A percentile compares a stretch with the other conserved stretches of the same genome.
Conservation (phyloP, 352 stramenopile genomes). For the Phytophthora uliginosa region DNA sequence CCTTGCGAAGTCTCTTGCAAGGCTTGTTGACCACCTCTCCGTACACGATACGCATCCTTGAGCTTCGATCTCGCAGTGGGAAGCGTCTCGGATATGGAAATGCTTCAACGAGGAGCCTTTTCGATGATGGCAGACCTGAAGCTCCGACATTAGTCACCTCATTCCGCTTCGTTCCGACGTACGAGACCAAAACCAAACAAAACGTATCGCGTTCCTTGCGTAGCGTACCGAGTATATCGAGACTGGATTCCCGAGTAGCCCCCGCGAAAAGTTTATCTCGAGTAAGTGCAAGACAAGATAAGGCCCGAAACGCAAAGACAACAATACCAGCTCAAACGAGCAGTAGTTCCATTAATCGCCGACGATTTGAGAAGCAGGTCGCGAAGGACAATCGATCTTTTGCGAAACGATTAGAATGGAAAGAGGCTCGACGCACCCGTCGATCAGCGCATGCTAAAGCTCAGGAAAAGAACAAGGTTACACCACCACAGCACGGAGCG, state of each 20-base stretch:
- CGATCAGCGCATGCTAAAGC: constrained; percentile 43
- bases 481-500: constrained; percentile 49
- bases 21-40: constrained; percentile 38
- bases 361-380: constrained; percentile 63
- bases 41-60: constrained; percentile 38
- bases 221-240: constrained; percentile 8
- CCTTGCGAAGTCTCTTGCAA: constrained; percentile 48
- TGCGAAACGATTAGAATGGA: constrained; percentile 59
- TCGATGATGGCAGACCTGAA: constrained; percentile 19
- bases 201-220: constrained; percentile 11
- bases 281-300: constrained; percentile 13
- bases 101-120: constrained; percentile 26
- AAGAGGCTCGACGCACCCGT: constrained; percentile 40
- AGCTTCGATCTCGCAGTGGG: constrained; percentile 51
- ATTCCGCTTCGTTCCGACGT: constrained; percentile 59
- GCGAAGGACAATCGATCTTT: constrained; percentile 68
- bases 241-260: constrained; percentile 8
- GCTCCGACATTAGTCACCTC: constrained; percentile 42
- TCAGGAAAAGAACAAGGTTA: constrained; percentile 49
- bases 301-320: constrained; percentile 15
- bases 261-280: constrained; percentile 20
- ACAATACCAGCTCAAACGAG: constrained; percentile 43
- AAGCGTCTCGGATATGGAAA: constrained; percentile 34
- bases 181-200: constrained; percentile 24
- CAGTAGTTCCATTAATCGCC: constrained; percentile 70